phyloP scores from a whole-genome alignment of 2,329 filamentous ascomycete genomes.

The Exophiala sp. region DNA sequence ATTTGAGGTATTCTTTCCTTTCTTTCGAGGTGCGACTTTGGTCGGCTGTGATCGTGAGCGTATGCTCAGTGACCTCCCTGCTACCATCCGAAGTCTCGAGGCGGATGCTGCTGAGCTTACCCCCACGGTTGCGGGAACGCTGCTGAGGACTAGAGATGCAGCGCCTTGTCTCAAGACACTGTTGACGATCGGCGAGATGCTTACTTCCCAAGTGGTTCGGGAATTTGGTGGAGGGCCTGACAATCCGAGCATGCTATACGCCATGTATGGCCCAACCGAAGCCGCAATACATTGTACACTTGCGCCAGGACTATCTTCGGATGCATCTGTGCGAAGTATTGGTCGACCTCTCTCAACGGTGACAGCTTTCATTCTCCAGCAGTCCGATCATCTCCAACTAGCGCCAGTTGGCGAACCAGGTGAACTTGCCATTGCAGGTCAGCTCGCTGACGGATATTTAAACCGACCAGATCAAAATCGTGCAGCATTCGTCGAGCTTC shows the following conservation, averaged over 20 bases:
- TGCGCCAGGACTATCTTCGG: constrained; percentile 58
- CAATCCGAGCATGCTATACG: constrained; percentile 68
- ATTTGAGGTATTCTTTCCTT: constrained; percentile 90
- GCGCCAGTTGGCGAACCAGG: constrained; percentile 66
- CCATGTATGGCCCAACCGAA: constrained; percentile 93
- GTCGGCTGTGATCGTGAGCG: constrained; percentile 65
- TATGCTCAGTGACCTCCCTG: constrained; percentile 72
- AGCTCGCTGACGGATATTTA: constrained; percentile 76
- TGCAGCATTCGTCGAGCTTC: constrained; percentile 65
- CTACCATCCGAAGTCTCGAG: constrained; percentile 59
- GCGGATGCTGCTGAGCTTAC: constrained; percentile 87
- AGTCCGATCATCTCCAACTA: constrained; percentile 47
- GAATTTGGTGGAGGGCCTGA: constrained; percentile 67
- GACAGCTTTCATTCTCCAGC: constrained; percentile 66
- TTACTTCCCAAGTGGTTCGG: constrained; percentile 69
- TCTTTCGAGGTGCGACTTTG: constrained; percentile 69
- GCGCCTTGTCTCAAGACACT: constrained; percentile 68
- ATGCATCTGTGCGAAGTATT: constrained; percentile 64
- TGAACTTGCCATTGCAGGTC: constrained; percentile 80
- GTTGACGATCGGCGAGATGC: constrained; percentile 89
- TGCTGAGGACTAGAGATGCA: constrained; percentile 64
- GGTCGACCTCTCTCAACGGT: constrained; percentile 77
- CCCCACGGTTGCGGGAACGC: constrained; percentile 76
- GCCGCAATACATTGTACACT: constrained; percentile 87
- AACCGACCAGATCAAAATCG: constrained; percentile 74